These are phyloP conservation scores for Aspergillus biplanus DNA, from an alignment of 495 filamentous ascomycete species.

Conservation along the genomic window DNA sequence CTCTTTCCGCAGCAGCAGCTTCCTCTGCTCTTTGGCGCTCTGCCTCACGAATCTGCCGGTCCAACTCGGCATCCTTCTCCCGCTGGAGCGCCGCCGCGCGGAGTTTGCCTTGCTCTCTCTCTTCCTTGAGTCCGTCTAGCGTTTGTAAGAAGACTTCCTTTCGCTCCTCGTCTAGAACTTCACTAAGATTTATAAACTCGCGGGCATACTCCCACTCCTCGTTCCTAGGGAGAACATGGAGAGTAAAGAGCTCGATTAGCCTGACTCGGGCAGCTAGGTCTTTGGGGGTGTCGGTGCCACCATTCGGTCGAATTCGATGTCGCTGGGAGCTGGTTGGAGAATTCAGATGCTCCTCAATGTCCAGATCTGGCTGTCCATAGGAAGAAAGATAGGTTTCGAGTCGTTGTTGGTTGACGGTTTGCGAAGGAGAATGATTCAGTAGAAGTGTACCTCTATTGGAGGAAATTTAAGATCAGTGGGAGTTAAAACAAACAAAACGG, in stretches of 20 bases:
- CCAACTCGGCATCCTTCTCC: slow-evolving; percentile 65
- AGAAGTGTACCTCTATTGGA: slow-evolving; percentile 77
- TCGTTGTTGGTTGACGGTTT: slow-evolving; percentile 79
- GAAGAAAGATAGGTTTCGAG: slow-evolving; percentile 90
- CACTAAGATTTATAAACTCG: slow-evolving; percentile 82
- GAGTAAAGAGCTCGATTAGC: slow-evolving; percentile 89
- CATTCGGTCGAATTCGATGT: slow-evolving; percentile 39
- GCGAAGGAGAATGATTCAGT: slow-evolving; percentile 81
- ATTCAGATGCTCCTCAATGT: slow-evolving; percentile 61
- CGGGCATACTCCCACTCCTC: slow-evolving; percentile 93
- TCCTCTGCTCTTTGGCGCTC: slow-evolving; percentile 65
- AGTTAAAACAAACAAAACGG: neutral
- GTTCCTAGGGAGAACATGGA: slow-evolving; percentile 89
- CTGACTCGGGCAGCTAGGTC: slow-evolving; percentile 77
- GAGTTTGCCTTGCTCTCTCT: slow-evolving; percentile 75
- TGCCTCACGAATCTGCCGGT: slow-evolving; percentile 57
- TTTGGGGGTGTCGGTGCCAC: slow-evolving; percentile 75
- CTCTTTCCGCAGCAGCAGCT: slow-evolving; percentile 42
- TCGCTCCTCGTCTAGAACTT: slow-evolving; percentile 88
- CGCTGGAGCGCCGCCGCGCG: slow-evolving; percentile 62
- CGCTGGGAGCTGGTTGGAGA: slow-evolving; percentile 28
- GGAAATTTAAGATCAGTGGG: slow-evolving; percentile 16
- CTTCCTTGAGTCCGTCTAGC: slow-evolving; percentile 59
- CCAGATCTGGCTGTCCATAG: slow-evolving; percentile 67
- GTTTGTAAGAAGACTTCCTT: slow-evolving; percentile 83